phyloP scores from a whole-genome alignment of 805 yeast genomes.

The Alloascoidea africana region DNA sequence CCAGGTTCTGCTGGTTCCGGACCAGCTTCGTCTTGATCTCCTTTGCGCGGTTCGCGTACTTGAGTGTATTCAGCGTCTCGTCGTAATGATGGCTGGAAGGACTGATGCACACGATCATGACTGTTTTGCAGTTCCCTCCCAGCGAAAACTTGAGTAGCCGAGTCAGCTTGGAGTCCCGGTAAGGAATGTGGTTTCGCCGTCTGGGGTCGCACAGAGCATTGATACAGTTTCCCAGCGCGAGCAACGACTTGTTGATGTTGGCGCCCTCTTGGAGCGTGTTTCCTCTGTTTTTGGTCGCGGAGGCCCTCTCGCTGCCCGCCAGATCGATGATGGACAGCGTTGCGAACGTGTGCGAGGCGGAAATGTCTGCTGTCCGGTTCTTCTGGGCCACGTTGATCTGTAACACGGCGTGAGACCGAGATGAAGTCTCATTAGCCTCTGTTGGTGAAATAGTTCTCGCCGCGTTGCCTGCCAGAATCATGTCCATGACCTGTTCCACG shows the following conservation, averaged over 20 bases:
- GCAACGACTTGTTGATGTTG: constrained; percentile 65
- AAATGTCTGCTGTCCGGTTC: constrained; percentile 43
- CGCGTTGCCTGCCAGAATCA: constrained; percentile 54
- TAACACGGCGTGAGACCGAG: constrained; percentile 87
- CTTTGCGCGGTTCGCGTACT: constrained; percentile 85
- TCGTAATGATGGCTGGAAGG: constrained; percentile 83
- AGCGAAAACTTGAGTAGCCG: constrained; percentile 75
- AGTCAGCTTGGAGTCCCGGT: constrained; percentile 81
- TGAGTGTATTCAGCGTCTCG: constrained; percentile 81
- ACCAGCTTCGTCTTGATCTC: constrained; percentile 71
- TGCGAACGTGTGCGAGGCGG: constrained; percentile 58
- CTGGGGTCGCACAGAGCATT: constrained; percentile 75
- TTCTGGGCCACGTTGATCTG: constrained; percentile 58
- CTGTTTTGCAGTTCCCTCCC: constrained; percentile 91
- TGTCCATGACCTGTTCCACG: constrained; percentile 36
- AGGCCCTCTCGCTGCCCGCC: constrained; percentile 93
- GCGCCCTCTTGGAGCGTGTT: constrained; percentile 76
- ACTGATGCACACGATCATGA: constrained; percentile 89
- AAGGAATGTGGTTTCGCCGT: constrained; percentile 65
- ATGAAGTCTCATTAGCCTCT: constrained; percentile 79
- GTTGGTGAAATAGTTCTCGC: constrained; percentile 80
- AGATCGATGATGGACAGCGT: constrained; percentile 79
- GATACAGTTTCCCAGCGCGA: constrained; percentile 83
- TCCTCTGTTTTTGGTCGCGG: constrained; percentile 78
- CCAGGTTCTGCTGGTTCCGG: constrained; percentile 60